Evolutionary conservation across 306 rosid genomes (phyloP).

Genomic region (Hylodesmum podocarpum): DNA sequence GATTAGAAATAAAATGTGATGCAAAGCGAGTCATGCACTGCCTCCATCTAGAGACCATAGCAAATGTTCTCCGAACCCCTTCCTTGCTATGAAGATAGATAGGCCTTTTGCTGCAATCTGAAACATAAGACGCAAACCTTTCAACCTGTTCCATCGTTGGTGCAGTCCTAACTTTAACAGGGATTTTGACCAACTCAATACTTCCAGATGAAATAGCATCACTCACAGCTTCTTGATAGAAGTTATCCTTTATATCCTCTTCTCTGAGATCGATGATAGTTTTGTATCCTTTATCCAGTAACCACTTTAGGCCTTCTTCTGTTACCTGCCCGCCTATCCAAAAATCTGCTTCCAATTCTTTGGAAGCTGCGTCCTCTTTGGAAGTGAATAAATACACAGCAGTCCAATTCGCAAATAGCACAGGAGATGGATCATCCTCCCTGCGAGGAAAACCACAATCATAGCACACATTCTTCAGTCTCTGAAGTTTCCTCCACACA

Average conservation of each 20-base stretch:
- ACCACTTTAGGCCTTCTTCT: conserved; percentile 90
- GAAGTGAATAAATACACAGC: conserved; percentile 57
- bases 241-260: conserved; percentile 65
- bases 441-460: conserved; percentile 73
- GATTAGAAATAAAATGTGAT: conserved; percentile 44
- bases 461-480: conserved; percentile 85
- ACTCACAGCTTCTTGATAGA: conserved; percentile 54
- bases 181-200: conserved; percentile 74
- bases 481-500: conserved; percentile 94
- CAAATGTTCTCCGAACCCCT: conserved; percentile 86
- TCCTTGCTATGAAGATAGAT: conserved; percentile 92
- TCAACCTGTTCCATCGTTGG: conserved; percentile 86
- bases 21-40: conserved; percentile 55
- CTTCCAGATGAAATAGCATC: conserved; percentile 68
- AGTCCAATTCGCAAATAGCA: conserved; percentile 81
- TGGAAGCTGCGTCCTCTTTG: conserved; percentile 44
- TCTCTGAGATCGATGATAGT: conserved; percentile 87
- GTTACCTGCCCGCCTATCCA: conserved; percentile 99
- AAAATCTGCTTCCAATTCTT: conserved; percentile 66
- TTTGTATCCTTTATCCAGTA: conserved; percentile 68
- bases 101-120: conserved; percentile 71
- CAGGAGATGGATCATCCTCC: conserved; percentile 74
- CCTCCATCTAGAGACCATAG: conserved; percentile 96
- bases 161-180: conserved; percentile 74
- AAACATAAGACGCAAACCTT: conserved; percentile 73